Base-by-base conservation (phyloP, 805 yeast genomes). In the Kurtzmaniella cleridarum region DNA sequence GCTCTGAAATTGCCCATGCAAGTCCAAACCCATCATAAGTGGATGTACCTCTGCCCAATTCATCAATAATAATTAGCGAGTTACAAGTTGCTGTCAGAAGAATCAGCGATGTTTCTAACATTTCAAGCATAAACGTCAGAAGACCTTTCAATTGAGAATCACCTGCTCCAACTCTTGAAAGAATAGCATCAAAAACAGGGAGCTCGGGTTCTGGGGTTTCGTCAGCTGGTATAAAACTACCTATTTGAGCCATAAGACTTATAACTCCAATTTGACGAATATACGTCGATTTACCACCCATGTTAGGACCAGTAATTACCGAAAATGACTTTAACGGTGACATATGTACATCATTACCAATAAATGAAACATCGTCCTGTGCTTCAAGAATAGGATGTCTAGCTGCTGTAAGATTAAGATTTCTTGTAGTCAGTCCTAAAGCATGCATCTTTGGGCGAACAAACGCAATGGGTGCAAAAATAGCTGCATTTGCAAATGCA, bases 141-240 rank as follows among this genome's bases (percentile, higher is more conserved):
- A 93, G 87, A 18, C 98, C 98, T 60, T 91, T 90, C 54, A 93
- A 71, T 62, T 93, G 98, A 0, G 97, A 91, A 59, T 93, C 98
- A 10, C 97, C 95, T 2, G 98, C 98, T 9, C 98, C 98, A n/a
- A 93, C 96, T 55, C 98, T 79, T 11, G 98, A 95, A 43, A 93
- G 72, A 4, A 93, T 83, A 2, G 96, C 88, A 62, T 93, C 98
- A 45, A 91, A 88, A 2, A 93, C 69, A 10, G 88, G 79, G 18
- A 93, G 58, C 51, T 87, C 90, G 0, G 96, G 90, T 2, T 43
- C 43, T 7, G 35, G 41, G 9, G 43, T 46, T 5, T 51, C 60
- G 27, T 71, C 79, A 44, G 84, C 82, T 2, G 98, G 98, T 18
- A 90, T 79, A 54, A 83, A 90, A 42, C 93, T 83, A 1, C 97